Evolutionary conservation across 345 rosid species (phyloP).

Genomic region (Cardamine occulta): DNA sequence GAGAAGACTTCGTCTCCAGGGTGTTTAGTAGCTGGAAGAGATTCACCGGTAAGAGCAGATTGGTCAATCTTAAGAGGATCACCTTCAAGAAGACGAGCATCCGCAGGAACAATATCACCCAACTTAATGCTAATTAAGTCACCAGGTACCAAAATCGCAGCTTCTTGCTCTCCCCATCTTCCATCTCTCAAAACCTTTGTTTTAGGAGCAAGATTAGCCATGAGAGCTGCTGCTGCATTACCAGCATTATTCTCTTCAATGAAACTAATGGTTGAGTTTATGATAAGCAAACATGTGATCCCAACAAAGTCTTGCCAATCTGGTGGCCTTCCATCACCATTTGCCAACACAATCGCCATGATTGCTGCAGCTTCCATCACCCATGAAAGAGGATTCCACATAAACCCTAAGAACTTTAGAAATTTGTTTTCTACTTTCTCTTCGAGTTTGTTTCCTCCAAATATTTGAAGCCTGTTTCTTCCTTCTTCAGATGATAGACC

Average conservation of each 20-base stretch:
- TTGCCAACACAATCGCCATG: conserved; percentile 91
- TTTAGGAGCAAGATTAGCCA: conserved; percentile 96
- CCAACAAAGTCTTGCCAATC: conserved; percentile 98
- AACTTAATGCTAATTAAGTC: conserved; percentile 86
- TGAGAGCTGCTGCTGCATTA: conserved; percentile 93
- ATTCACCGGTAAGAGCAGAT: conserved; percentile 95
- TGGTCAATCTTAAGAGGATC: conserved; percentile 96
- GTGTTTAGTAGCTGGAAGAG: conserved; percentile 75
- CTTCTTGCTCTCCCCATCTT: conserved; percentile 81
- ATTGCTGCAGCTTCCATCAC: conserved; percentile 94
- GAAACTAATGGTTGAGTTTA: conserved; percentile 93
- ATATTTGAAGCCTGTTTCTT: conserved; percentile 66
- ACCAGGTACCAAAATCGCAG: conserved; percentile 83
- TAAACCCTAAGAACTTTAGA: conserved; percentile 85
- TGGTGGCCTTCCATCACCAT: conserved; percentile 90
- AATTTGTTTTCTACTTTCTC: conserved; percentile 78
- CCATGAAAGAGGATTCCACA: conserved; percentile 99
- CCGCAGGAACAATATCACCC: conserved; percentile 90
- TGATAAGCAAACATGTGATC: conserved; percentile 65
- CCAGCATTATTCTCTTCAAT: conserved; percentile 96
- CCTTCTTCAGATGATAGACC: conserved; percentile 76
- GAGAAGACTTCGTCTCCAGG: conserved; percentile 80
- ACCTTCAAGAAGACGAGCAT: conserved; percentile 91
- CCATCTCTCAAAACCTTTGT: conserved; percentile 85
- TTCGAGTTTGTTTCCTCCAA: conserved; percentile 86